Evolutionary conservation across 192 early-diverging fungal genomes (phyloP), one percentile per base, ranked within the genome.

Genomic region (Backusella tuberculispora): DNA sequence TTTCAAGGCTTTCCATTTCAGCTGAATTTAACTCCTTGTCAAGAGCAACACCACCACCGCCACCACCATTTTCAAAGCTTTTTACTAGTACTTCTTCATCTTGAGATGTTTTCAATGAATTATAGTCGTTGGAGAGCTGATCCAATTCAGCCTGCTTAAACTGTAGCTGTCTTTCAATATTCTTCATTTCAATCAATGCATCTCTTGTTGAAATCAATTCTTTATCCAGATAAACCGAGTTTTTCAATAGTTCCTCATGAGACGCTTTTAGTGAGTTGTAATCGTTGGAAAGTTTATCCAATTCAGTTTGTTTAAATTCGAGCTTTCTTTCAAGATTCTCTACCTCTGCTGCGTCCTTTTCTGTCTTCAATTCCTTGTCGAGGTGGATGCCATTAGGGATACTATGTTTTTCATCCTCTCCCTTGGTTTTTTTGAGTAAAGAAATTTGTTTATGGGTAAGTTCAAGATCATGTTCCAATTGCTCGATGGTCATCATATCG

Each of bases 401-500:
- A 60, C 4, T 24, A 21, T 15, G 34, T 5, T 43, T 67, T 3
- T 67, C 38, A 53, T 53, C 50, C 1, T 3, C 17, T 9, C 41
- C 19, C 26, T 24, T 60, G n/a, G 66, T 9, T 24, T 67, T 5
- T 21, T 67, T 41, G 5, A 67, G 19, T 19, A 40, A 14, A 40
- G 37, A 67, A 0, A 67, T 42, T 67, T 42, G 38, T 19, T 67
- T 67, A 17, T 38, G 21, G 17, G 66, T n/a, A 19, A 67, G 12
- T 13, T 41, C 66, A 6, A 67, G 37, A 17, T 67, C 66, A 42
- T 67, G 66, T 7, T 67, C 66, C 41, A 67, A 67, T 24, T 67
- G 19, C 19, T 67, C 38, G 21, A 67, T 67, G 17, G 37, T 38
- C 37, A 67, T 67, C 34, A 21, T 41, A 41, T 67, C 53, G 10